Base-by-base conservation (phyloP, 2,329 filamentous ascomycete genomes). In the Exophiala sp. region DNA sequence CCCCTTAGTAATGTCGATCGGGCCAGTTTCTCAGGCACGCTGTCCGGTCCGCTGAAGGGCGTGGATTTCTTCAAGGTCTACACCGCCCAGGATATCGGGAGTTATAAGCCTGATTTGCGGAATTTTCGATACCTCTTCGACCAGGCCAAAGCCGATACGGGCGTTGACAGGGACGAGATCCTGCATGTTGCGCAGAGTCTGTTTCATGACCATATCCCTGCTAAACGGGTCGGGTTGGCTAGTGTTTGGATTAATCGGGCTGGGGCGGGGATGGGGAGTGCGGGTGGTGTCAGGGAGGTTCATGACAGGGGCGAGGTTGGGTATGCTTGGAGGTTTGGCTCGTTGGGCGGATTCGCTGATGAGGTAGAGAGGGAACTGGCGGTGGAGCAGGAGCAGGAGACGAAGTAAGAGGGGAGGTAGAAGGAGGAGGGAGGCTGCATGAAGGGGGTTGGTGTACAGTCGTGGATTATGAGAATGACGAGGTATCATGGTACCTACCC, bases 61-160 rank as follows among this genome's bases (percentile, higher is more conserved):
- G 72, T 78, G 35, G 51, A 68, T 10, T 83, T 88, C 60, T 82
- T 85, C 59, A 74, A 75, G 10, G 70, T 86, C 19, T 80, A 84
- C 65, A 87, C 83, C 2, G 85, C 85, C 1, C 72, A 88, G 66
- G 78, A 85, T 38, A 79, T 88, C 46, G 83, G 85, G 1, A 74
- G 71, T 5, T 89, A 88, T 65, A 89, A 89, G 69, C 86, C 86
- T 0, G 69, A 77, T 53, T 63, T 67, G 30, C 64, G 64, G 22
- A 88, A 87, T 60, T 89, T 89, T 57, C 71, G 77, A 48, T 83
- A 84, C 61, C 69, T 88, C 66, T 68, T 87, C 10, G 64, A 65
- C 14, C 70, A 75, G 18, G 74, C 79, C 11, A 68, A 76, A 61
- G 59, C 66, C 5, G 75, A 79, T 4, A 46, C 85, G 48, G 80